These are phyloP conservation scores for Hypoxylon intermedium DNA, from an alignment of 495 filamentous ascomycete genomes.

Conservation along the genomic window DNA sequence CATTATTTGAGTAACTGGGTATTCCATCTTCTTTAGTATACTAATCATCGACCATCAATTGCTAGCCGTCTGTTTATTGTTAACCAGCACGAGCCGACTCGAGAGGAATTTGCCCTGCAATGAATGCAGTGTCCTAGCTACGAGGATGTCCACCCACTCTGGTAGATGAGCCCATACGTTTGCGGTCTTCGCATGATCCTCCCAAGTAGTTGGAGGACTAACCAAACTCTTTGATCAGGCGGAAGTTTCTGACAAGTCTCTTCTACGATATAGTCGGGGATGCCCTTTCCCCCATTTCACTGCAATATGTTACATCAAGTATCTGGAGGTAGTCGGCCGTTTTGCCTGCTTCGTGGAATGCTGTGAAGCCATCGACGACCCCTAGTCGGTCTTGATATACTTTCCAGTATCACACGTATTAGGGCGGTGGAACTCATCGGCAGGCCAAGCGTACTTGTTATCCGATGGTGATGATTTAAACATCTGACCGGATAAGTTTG, in stretches of 20 bases:
- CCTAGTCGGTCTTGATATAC: slow-evolving; percentile 59
- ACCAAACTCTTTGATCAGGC: slow-evolving; percentile 56
- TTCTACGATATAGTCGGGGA: slow-evolving; percentile 51
- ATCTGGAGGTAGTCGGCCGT: slow-evolving; percentile 52
- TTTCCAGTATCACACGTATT: slow-evolving; percentile 63
- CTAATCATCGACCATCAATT: too few species aligned
- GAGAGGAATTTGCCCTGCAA: too few species aligned
- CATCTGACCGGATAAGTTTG: slow-evolving; percentile 49
- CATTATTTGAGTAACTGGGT: too few species aligned
- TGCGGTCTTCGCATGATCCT: slow-evolving; percentile 43
- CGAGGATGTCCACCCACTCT: background rate
- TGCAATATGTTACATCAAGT: slow-evolving; percentile 55
- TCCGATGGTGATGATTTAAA: slow-evolving; percentile 41
- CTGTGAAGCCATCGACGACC: slow-evolving; percentile 58
- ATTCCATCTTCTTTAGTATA: too few species aligned
- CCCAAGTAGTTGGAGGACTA: slow-evolving; percentile 58
- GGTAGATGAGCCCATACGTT: background rate
- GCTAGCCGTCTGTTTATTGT: too few species aligned
- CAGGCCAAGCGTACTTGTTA: slow-evolving; percentile 46
- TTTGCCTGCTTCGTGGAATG: slow-evolving; percentile 57
- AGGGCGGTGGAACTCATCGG: slow-evolving; percentile 47
- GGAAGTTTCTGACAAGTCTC: slow-evolving; percentile 64
- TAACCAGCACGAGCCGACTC: too few species aligned
- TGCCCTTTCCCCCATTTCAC: slow-evolving; percentile 45
- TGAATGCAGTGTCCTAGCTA: background rate